Conservation (phyloP, 2,329 filamentous ascomycete genomes). For the Penicillium frequentans region DNA sequence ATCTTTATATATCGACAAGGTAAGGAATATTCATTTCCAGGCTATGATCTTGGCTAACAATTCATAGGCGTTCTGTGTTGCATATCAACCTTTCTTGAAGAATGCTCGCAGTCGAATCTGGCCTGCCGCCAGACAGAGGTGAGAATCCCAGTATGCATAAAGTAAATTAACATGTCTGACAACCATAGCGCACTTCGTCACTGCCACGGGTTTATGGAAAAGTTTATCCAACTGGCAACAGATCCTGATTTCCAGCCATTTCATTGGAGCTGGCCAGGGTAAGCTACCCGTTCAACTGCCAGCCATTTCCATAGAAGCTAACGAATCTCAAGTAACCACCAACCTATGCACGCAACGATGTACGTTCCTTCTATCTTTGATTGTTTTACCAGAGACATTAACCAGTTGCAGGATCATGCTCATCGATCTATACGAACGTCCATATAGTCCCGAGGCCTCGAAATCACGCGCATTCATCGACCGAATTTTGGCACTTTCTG, state of each 20-base stretch:
- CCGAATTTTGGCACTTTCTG: slow-evolving; percentile 46
- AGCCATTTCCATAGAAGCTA: slow-evolving; percentile 2
- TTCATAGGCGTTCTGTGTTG: slow-evolving; percentile 45
- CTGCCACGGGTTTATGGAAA: slow-evolving; percentile 51
- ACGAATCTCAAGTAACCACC: slow-evolving; percentile 35
- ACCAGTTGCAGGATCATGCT: slow-evolving; percentile 44
- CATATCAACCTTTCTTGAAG: slow-evolving; percentile 51
- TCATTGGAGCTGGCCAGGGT: slow-evolving; percentile 51
- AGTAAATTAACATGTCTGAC: slow-evolving; percentile 6
- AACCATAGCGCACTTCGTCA: slow-evolving; percentile 43
- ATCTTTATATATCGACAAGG: slow-evolving; percentile 47
- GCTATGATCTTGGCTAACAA: slow-evolving; percentile 7
- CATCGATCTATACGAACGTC: slow-evolving; percentile 50
- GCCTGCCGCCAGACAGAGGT: slow-evolving; percentile 48
- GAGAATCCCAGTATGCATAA: slow-evolving; percentile 2
- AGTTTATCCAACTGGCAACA: slow-evolving; percentile 49
- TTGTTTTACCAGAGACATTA: neutral
- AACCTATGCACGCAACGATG: slow-evolving; percentile 48
- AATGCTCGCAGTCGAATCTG: slow-evolving; percentile 50
- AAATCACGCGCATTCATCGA: slow-evolving; percentile 49
- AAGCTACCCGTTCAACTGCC: slow-evolving; percentile 5
- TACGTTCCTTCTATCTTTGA: slow-evolving; percentile 8
- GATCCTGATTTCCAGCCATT: slow-evolving; percentile 50
- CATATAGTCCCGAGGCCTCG: slow-evolving; percentile 45
- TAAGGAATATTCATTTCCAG: slow-evolving; percentile 12